phyloP scores from a whole-genome alignment of 768 basidiomycete species.

The Suillus lakei region DNA sequence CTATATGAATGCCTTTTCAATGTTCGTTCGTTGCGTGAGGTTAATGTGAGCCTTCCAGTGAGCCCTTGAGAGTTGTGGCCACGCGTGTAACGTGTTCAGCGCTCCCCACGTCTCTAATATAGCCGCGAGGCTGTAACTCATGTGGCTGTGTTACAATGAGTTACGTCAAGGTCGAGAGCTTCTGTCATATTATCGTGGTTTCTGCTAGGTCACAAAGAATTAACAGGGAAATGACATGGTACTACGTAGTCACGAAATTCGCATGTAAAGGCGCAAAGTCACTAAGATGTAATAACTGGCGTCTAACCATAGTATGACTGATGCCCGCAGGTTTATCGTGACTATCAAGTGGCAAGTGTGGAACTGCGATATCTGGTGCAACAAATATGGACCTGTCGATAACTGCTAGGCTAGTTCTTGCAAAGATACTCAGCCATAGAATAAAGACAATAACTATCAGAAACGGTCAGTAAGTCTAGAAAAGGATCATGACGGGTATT shows the following conservation, averaged over 20 bases:
- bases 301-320: not conserved
- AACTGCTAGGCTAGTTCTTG: constrained; percentile 48
- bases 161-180: not conserved
- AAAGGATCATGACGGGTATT: not conserved
- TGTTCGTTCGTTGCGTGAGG: not conserved
- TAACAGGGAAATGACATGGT: too few species aligned
- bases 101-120: not conserved
- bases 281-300: not conserved
- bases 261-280: not conserved
- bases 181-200: too few species aligned
- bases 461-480: not conserved
- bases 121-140: not conserved
- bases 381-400: constrained; percentile 53
- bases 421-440: constrained; percentile 47
- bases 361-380: constrained; percentile 45
- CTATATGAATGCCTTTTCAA: not conserved
- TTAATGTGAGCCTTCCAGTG: not conserved
- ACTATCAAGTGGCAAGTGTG: constrained; percentile 5
- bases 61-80: not conserved
- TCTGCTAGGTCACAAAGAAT: too few species aligned
- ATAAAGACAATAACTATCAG: constrained; percentile 43
- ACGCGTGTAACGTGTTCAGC: not conserved
- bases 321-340: not conserved
- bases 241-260: too few species aligned
- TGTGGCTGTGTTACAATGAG: constrained; percentile 1